phyloP scores from a whole-genome alignment of 129 eudicot genomes.

The Saposhnikovia divaricata region DNA sequence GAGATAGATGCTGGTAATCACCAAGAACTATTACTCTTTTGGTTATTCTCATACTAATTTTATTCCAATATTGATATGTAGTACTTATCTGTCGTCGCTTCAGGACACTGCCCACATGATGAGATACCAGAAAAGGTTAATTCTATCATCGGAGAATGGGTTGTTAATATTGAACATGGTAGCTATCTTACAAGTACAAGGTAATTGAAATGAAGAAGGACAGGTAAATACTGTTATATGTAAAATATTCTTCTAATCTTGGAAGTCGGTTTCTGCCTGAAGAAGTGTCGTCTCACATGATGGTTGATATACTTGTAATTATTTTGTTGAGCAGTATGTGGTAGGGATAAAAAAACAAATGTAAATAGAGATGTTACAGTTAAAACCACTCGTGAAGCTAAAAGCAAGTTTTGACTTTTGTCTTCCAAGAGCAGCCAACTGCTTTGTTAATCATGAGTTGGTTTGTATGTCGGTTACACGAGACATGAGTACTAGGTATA shows the following conservation, averaged over 20 bases:
- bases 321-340: not conserved
- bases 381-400: not conserved
- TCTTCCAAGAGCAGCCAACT: not conserved
- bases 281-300: not conserved
- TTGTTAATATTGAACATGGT: constrained; percentile 27
- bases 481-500: not conserved
- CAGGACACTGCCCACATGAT: constrained; percentile 97
- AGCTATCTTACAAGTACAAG: not conserved
- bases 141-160: constrained; percentile 58
- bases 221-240: not conserved
- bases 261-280: not conserved
- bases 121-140: constrained; percentile 79
- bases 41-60: not conserved
- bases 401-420: not conserved
- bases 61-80: not conserved
- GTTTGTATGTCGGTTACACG: not conserved
- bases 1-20: constrained; percentile 76
- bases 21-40: not conserved
- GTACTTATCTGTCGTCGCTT: not conserved
- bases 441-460: not conserved
- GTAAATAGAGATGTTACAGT: not conserved
- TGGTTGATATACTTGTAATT: not conserved
- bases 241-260: not conserved
- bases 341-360: not conserved
- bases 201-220: not conserved